Conservation (phyloP, 2,329 filamentous ascomycete genomes). For the Xylogone sp. region DNA sequence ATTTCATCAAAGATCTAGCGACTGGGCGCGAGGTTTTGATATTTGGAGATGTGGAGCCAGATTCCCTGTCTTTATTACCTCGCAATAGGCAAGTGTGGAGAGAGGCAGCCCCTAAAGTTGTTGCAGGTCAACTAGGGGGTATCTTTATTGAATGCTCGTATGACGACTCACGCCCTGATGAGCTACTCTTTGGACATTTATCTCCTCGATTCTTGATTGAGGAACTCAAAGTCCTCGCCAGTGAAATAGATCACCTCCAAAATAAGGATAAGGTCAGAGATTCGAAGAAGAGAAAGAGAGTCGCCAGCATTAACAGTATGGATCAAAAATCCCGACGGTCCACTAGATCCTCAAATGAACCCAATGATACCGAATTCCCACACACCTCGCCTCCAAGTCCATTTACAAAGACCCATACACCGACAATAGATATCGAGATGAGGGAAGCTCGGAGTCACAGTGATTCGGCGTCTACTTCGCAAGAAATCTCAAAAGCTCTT, state of each 20-base stretch:
- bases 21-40: slow-evolving; percentile 79
- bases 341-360: slow-evolving; percentile 3
- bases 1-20: slow-evolving; percentile 77
- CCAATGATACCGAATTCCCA: background rate
- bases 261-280: slow-evolving; percentile 27
- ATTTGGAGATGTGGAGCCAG: slow-evolving; percentile 94
- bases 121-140: slow-evolving; percentile 64
- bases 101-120: slow-evolving; percentile 84
- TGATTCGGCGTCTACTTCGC: slow-evolving; percentile 14
- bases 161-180: slow-evolving; percentile 72
- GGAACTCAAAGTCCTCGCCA: slow-evolving; percentile 70
- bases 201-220: slow-evolving; percentile 78
- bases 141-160: slow-evolving; percentile 98
- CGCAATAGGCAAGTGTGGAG: slow-evolving; percentile 82
- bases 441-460: background rate
- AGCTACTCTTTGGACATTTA: slow-evolving; percentile 82
- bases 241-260: slow-evolving; percentile 13
- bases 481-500: background rate
- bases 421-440: background rate
- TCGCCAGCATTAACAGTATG: slow-evolving; percentile 26
- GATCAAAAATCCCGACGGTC: slow-evolving; percentile 18
- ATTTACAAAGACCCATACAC: background rate
- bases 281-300: slow-evolving; percentile 64
- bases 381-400: background rate
- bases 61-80: slow-evolving; percentile 76